Percentiles rank a stretch among this genome's conserved stretches.
Conservation (phyloP, 257 asterid genomes). For the Solanum acaule region DNA sequence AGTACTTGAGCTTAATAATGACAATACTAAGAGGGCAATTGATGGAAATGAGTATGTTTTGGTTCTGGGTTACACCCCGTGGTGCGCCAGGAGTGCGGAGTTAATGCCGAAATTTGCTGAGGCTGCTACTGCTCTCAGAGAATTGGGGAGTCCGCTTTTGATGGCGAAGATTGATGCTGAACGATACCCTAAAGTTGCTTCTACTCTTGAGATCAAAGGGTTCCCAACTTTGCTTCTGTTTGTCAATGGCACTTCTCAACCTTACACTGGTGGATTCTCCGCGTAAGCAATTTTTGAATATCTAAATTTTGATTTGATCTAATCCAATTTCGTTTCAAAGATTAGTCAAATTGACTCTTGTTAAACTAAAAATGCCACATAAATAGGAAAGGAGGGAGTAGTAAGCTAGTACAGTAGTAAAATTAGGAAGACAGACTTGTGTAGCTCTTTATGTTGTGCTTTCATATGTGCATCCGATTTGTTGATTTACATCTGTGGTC, state of each 20-base stretch:
- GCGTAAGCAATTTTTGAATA: slow-evolving; percentile 39
- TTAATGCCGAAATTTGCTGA: slow-evolving; percentile 93
- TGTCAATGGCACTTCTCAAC: slow-evolving; percentile 66
- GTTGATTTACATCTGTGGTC: background rate
- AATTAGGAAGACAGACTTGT: background rate
- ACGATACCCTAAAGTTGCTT: slow-evolving; percentile 67
- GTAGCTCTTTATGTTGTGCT: background rate
- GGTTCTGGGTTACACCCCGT: slow-evolving; percentile 90
- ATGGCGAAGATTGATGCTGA: slow-evolving; percentile 88
- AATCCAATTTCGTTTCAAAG: background rate
- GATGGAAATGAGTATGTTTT: slow-evolving; percentile 71
- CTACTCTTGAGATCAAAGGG: slow-evolving; percentile 65
- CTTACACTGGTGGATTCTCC: slow-evolving; percentile 88
- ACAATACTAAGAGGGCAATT: slow-evolving; percentile 43
- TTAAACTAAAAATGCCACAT: background rate
- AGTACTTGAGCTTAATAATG: slow-evolving; percentile 69
- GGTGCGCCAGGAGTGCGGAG: slow-evolving; percentile 91
- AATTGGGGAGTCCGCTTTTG: slow-evolving; percentile 44
- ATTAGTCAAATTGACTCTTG: background rate
- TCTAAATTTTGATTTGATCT: background rate
- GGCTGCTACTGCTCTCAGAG: slow-evolving; percentile 79
- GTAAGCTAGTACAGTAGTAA: background rate
- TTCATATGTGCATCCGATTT: background rate
- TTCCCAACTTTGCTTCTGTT: slow-evolving; percentile 80
- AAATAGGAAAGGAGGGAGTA: background rate